phyloP scores from a whole-genome alignment of 2,329 filamentous ascomycete species.

The Hypoxylon sp. region DNA sequence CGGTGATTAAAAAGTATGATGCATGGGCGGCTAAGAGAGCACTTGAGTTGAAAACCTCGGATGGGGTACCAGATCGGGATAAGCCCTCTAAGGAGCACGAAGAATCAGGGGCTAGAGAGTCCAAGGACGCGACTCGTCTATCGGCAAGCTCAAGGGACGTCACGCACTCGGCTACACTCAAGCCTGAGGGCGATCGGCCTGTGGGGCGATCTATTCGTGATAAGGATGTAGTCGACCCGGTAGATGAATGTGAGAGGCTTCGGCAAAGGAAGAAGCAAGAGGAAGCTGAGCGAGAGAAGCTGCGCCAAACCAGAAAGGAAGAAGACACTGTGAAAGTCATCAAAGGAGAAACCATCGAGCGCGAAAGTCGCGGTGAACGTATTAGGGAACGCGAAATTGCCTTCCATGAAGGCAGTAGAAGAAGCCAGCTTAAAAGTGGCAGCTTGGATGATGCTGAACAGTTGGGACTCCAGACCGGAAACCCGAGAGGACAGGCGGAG shows the following conservation, averaged over 20 bases:
- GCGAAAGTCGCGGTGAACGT: background rate
- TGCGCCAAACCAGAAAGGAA: background rate
- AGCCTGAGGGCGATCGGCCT: background rate
- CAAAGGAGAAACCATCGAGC: background rate
- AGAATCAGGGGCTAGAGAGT: background rate
- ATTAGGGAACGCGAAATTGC: no score
- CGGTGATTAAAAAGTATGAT: constrained; percentile 1
- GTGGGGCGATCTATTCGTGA: background rate
- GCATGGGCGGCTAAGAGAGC: background rate
- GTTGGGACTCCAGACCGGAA: background rate
- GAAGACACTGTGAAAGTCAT: background rate
- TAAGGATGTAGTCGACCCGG: background rate
- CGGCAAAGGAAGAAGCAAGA: constrained; percentile 12
- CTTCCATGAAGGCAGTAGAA: no score
- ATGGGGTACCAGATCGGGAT: background rate
- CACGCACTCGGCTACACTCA: background rate
- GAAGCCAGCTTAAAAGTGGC: background rate
- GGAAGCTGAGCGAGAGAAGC: constrained; percentile 6
- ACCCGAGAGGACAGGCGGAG: background rate
- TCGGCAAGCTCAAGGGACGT: background rate
- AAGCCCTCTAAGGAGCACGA: background rate
- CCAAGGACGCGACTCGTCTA: background rate
- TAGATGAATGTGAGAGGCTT: constrained; percentile 15
- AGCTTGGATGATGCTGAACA: background rate
- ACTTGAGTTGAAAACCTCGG: background rate